phyloP scores from a whole-genome alignment of 331 rosid genomes.

The Malus hybrid region DNA sequence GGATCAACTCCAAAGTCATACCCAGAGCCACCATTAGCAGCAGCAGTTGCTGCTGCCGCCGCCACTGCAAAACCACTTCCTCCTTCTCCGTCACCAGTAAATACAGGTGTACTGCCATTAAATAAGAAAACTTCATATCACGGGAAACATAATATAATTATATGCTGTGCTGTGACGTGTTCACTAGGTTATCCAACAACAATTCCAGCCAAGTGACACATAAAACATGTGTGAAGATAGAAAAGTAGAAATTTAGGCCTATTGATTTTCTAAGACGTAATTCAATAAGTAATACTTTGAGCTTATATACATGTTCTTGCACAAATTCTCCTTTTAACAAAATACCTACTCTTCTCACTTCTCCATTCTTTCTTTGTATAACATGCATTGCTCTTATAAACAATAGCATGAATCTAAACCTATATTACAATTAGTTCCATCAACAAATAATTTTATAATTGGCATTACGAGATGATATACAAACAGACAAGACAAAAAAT shows the following conservation, averaged over 20 bases:
- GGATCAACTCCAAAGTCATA: conserved; percentile 98
- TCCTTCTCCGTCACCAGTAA: conserved; percentile 96
- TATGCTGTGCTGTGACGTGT: not conserved
- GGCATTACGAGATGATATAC: not conserved
- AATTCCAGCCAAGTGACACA: not conserved
- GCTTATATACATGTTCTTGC: not conserved
- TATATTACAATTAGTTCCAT: not conserved
- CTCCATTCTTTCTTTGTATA: not conserved
- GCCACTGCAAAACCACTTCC: conserved; percentile 93
- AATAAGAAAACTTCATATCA: not conserved
- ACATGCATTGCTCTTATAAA: not conserved
- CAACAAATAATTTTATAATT: not conserved
- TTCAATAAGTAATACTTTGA: not conserved
- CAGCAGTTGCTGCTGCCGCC: conserved; percentile 87
- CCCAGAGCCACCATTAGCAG: conserved; percentile 83
- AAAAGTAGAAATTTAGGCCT: not conserved
- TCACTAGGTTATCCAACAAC: not conserved
- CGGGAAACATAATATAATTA: not conserved
- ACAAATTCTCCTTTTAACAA: not conserved
- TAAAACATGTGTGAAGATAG: not conserved
- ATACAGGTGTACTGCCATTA: conserved; percentile 80
- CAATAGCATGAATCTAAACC: not conserved
- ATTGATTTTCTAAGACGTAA: not conserved
- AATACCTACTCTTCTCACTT: not conserved
- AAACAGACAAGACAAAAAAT: not conserved